Evolutionary conservation across 371 early-diverging fungal species (phyloP), one percentile per base, ranked within the genome.

Genomic region (Mucor saturninus): DNA sequence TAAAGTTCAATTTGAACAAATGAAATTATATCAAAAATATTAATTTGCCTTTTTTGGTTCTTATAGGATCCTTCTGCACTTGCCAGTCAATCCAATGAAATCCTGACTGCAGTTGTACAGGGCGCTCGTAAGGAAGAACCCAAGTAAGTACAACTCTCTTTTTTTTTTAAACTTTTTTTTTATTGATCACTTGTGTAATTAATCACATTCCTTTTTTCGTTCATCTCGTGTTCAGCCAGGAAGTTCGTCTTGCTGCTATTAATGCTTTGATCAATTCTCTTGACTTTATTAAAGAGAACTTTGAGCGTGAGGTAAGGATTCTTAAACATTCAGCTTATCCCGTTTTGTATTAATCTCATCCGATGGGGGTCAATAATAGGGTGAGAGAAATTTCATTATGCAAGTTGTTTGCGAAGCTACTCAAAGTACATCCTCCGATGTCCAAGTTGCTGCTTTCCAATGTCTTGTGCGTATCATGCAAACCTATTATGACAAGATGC

Each of bases 331-430:
- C 21, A 21, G 21, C 21, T 21, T 21, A 21, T 21, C 21, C 21
- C 21, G 21, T 21, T 21, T 21, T 21, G 21, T 21, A 21, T 21
- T 21, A 21, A 21, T 21, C 21, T 21, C 21, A 21, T 21, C 21
- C 21, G 21, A 21, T 35, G 21, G n/a, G 21, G 9, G 21, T 9
- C 29, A 38, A 40, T 21, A 14, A 29, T 58, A 88, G 80, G 90
- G 87, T 61, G 97, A 98, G 75, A 86, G 98, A 62, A 96, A 98
- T 79, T 93, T 91, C 61, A 95, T 98, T 60, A 98, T 98, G 99
- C 92, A 94, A 72, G 89, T 95, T n/a, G 94, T 98, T 11, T 98
- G 98, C 74, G 96, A 95, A 71, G 94, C 95, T 31, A 94, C 96
- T 26, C 94, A 95, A 80, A 86, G 89, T 70, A 69, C 77, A 29